These are phyloP conservation scores for Sungouiella thailandica DNA, from an alignment of 805 yeast genomes.

Conservation along the genomic window DNA sequence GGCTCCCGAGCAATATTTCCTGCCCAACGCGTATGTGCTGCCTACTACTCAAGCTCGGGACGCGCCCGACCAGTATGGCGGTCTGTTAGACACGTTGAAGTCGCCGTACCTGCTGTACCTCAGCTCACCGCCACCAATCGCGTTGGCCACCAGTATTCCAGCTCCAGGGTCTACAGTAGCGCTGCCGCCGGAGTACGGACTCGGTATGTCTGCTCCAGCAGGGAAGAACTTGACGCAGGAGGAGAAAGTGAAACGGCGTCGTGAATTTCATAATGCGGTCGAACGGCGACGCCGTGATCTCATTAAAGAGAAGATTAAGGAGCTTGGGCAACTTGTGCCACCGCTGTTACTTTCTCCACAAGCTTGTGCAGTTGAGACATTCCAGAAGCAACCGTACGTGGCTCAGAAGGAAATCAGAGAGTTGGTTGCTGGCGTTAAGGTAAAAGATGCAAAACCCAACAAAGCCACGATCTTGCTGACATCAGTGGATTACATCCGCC, in stretches of 20 bases:
- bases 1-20: conserved; percentile 28
- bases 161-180: conserved; percentile 14
- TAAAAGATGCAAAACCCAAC: conserved; percentile 72
- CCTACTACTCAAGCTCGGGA: conserved; percentile 21
- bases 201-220: conserved; percentile 29
- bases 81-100: conserved; percentile 30
- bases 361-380: conserved; percentile 38
- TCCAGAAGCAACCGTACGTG: conserved; percentile 27
- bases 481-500: conserved; percentile 74
- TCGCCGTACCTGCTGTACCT: conserved; percentile 31
- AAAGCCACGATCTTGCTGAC: conserved; percentile 73
- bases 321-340: conserved; percentile 76
- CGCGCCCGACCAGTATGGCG: conserved; percentile 19
- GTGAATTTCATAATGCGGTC: conserved; percentile 92
- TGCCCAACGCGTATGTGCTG: conserved; percentile 32
- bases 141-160: conserved; percentile 22
- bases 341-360: conserved; percentile 57
- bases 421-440: conserved; percentile 34
- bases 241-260: conserved; percentile 67
- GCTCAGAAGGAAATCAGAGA: conserved; percentile 32
- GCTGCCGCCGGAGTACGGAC: conserved; percentile 16
- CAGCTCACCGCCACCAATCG: conserved; percentile 32
- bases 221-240: conserved; percentile 48
- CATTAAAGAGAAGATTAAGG: conserved; percentile 84
- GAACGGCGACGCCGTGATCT: conserved; percentile 88